These are phyloP conservation scores for Kodamaea nitidulidarum DNA, from an alignment of 805 yeast genomes.

Conservation along the genomic window DNA sequence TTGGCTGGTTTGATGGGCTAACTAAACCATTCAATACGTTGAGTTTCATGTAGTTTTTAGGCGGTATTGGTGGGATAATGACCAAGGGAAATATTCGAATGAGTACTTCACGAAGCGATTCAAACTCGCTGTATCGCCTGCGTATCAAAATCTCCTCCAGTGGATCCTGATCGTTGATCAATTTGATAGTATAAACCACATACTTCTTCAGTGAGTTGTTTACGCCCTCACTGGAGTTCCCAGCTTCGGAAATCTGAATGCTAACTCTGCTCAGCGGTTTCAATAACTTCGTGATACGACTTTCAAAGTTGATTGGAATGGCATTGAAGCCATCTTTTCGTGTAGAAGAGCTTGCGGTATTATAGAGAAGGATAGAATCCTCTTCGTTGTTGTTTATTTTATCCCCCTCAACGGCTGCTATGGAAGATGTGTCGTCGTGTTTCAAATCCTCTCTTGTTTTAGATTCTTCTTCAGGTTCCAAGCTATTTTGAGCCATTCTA, in stretches of 20 bases:
- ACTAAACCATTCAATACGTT: slow-evolving; percentile 29
- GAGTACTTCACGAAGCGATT: slow-evolving; percentile 68
- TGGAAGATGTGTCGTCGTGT: too few relatives aligned
- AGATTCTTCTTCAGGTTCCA: background rate
- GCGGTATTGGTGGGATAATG: slow-evolving; percentile 90
- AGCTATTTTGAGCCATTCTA: slow-evolving; percentile 12
- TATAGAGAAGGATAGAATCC: slow-evolving; percentile 30
- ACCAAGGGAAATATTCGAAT: slow-evolving; percentile 72
- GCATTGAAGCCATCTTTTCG: slow-evolving; percentile 18
- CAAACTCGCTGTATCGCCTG: slow-evolving; percentile 85
- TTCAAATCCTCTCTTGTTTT: background rate
- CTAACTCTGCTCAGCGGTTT: slow-evolving; percentile 24
- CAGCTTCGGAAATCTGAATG: slow-evolving; percentile 68
- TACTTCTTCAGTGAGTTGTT: slow-evolving; percentile 58
- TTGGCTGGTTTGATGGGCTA: slow-evolving; percentile 5
- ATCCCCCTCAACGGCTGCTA: slow-evolving; percentile 1
- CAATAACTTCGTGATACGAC: slow-evolving; percentile 34
- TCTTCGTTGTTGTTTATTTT: slow-evolving; percentile 14
- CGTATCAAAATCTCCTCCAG: slow-evolving; percentile 54
- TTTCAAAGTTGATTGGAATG: slow-evolving; percentile 31
- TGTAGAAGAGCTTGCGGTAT: slow-evolving; percentile 13
- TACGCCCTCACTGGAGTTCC: slow-evolving; percentile 75
- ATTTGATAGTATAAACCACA: slow-evolving; percentile 75
- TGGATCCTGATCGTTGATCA: slow-evolving; percentile 38
- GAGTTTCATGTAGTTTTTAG: slow-evolving; percentile 38